Evolutionary conservation across 2,329 filamentous ascomycete species (phyloP).

Genomic region (Pseudogymnoascus verrucosus): DNA sequence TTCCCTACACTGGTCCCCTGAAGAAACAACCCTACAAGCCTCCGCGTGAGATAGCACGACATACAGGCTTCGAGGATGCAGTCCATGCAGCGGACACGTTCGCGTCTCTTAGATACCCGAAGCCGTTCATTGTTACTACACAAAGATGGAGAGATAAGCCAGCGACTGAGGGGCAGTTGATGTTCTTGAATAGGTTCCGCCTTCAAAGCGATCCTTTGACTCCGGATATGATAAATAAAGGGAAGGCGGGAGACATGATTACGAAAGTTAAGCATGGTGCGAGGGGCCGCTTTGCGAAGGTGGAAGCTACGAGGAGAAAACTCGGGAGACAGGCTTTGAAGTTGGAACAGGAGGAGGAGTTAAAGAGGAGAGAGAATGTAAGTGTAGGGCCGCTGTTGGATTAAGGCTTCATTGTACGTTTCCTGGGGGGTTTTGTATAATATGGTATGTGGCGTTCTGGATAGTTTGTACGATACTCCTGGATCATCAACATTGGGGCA

Average conservation of each 20-base stretch:
- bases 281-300: constrained; percentile 49
- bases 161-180: constrained; percentile 58
- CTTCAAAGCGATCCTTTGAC: constrained; percentile 46
- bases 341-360: constrained; percentile 32
- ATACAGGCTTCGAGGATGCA: constrained; percentile 61
- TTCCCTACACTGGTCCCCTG: constrained; percentile 31
- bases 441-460: constrained; percentile 2
- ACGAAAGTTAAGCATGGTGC: constrained; percentile 84
- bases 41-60: constrained; percentile 60
- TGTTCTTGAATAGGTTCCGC: constrained; percentile 61
- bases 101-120: constrained; percentile 58
- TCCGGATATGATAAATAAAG: constrained; percentile 59
- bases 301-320: constrained; percentile 46
- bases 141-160: constrained; percentile 62
- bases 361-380: constrained; percentile 43
- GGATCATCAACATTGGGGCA: not conserved
- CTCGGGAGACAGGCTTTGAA: constrained; percentile 32
- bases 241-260: constrained; percentile 81
- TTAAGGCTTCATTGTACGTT: constrained; percentile 12
- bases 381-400: constrained; percentile 44
- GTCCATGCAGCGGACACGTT: constrained; percentile 82
- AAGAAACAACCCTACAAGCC: constrained; percentile 50
- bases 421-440: not conserved
- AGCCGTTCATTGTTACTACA: constrained; percentile 55
- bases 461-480: not conserved